Percentiles rank a stretch among this genome's conserved stretches.
phyloP scores from a whole-genome alignment of 441 rosid genomes.

The Eruca vesicaria region DNA sequence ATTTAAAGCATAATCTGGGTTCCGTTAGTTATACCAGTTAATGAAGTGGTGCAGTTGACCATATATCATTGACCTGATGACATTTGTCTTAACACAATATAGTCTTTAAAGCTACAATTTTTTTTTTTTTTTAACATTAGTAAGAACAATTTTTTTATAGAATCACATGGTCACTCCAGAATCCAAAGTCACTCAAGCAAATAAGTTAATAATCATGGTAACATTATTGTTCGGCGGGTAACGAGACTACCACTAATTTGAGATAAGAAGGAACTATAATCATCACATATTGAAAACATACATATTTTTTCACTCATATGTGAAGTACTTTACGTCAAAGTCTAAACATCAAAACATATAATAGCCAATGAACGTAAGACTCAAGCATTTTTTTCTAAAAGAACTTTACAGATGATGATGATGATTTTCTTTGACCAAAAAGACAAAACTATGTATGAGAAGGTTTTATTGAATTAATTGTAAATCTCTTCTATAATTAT shows the following conservation, averaged over 20 bases:
- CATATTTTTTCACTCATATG: not conserved
- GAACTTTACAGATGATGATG: not conserved
- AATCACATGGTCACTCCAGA: not conserved
- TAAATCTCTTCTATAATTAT: not conserved
- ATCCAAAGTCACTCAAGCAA: not conserved
- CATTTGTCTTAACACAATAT: too few species aligned
- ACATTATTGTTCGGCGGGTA: too few species aligned
- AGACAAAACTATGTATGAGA: not conserved
- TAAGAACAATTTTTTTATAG: not conserved
- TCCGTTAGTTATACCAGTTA: not conserved
- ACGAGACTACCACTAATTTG: not conserved
- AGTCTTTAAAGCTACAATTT: too few species aligned
- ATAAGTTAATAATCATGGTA: too few species aligned
- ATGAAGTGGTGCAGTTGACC: not conserved
- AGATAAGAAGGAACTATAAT: not conserved
- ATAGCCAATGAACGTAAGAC: not conserved
- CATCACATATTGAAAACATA: not conserved
- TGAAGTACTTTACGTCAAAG: not conserved
- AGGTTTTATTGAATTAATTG: not conserved
- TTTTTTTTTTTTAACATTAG: too few species aligned
- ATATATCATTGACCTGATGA: too few species aligned
- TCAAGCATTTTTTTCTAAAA: not conserved
- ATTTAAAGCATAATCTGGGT: not conserved
- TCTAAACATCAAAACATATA: not conserved
- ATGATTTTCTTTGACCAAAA: not conserved